Percentiles rank a stretch among this genome's conserved stretches.
These are phyloP conservation scores for Phialophora chinensis DNA, from an alignment of 2,329 filamentous ascomycete genomes.

Conservation along the genomic window DNA sequence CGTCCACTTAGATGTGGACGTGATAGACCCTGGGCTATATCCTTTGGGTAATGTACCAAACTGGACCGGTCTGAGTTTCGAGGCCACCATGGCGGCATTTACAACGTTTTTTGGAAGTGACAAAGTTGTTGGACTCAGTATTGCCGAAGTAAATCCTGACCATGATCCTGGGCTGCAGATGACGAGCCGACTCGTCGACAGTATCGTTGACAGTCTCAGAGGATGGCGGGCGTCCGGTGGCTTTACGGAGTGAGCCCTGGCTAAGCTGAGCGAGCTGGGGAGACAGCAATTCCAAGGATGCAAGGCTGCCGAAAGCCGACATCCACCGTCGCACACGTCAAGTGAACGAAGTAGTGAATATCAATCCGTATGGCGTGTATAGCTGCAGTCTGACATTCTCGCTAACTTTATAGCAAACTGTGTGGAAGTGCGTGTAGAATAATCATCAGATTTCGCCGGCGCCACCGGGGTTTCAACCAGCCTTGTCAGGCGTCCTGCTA, in stretches of 20 bases:
- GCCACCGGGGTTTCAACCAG: background rate
- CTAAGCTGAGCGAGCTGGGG: background rate
- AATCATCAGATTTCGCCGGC: background rate
- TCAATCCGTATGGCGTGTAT: background rate
- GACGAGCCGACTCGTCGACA: constrained; percentile 14
- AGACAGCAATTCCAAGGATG: background rate
- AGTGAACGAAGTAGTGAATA: background rate
- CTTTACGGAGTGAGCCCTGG: background rate
- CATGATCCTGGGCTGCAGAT: constrained; percentile 29
- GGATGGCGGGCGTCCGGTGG: background rate
- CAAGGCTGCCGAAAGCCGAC: background rate
- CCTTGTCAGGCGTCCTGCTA: background rate
- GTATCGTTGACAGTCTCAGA: constrained; percentile 15
- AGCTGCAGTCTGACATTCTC: background rate
- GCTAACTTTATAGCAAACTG: background rate
- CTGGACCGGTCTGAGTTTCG: constrained; percentile 40
- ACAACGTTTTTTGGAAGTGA: constrained; percentile 38
- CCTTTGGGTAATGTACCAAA: constrained; percentile 41
- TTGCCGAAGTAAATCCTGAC: constrained; percentile 32
- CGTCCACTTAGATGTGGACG: constrained; percentile 42
- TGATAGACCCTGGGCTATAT: constrained; percentile 40
- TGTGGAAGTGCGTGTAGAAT: background rate
- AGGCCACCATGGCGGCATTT: constrained; percentile 37
- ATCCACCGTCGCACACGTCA: background rate
- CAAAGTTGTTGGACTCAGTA: constrained; percentile 33